Percentiles rank a stretch among this genome's conserved stretches.
Conservation (phyloP, 371 early-diverging fungal species). For the Mucor mucedo region DNA sequence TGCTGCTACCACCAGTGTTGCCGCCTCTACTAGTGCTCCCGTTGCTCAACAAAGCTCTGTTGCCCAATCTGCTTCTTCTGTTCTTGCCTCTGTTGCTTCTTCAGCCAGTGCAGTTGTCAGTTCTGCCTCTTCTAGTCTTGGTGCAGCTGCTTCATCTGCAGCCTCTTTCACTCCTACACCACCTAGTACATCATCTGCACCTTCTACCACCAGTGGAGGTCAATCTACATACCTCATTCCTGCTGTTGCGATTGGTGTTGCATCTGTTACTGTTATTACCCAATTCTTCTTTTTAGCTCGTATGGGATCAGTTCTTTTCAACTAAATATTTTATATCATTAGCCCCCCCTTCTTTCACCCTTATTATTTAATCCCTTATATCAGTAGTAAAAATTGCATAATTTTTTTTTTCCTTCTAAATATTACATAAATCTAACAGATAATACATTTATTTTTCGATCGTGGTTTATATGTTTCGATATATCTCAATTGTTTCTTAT, state of each 20-base stretch:
- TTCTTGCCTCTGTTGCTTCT: neutral
- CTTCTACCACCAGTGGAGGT: neutral
- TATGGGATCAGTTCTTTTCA: constrained; percentile 8
- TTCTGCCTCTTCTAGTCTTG: constrained; percentile 4
- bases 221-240: constrained; percentile 11
- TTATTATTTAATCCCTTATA: neutral
- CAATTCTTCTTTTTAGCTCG: constrained; percentile 17
- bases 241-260: constrained; percentile 19
- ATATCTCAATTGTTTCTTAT: constrained; percentile 81
- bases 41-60: neutral
- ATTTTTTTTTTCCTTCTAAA: neutral
- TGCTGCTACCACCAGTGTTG: neutral
- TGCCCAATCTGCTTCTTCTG: neutral
- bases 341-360: neutral
- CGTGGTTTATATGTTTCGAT: constrained; percentile 75
- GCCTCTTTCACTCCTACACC: constrained; percentile 14
- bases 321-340: neutral
- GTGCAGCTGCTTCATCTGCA: constrained; percentile 6
- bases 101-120: neutral
- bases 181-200: constrained; percentile 9
- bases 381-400: neutral
- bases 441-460: constrained; percentile 52
- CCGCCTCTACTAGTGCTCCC: neutral
- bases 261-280: constrained; percentile 11
- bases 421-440: constrained; percentile 21